Conservation (phyloP, 768 basidiomycete species). For the Psilocybe cyanescens region DNA sequence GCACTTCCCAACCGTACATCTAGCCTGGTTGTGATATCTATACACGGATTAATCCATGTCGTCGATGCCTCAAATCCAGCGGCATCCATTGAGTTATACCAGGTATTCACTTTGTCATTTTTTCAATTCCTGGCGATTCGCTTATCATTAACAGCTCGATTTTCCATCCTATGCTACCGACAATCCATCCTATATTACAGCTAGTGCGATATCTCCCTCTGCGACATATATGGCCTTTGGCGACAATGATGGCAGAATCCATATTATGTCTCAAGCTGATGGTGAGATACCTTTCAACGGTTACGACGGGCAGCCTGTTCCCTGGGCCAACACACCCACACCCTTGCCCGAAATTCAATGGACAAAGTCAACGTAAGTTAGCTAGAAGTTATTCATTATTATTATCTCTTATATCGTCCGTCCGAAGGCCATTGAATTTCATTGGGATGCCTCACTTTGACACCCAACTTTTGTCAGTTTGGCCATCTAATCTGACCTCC, state of each 20-base stretch:
- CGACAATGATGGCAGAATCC: conserved; percentile 83
- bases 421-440: conserved; percentile 76
- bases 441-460: conserved; percentile 91
- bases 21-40: conserved; percentile 74
- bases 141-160: conserved; percentile 54
- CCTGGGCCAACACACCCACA: conserved; percentile 81
- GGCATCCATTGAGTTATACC: conserved; percentile 76
- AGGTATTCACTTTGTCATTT: conserved; percentile 47
- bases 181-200: conserved; percentile 72
- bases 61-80: conserved; percentile 78
- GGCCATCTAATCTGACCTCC: conserved; percentile 50
- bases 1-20: conserved; percentile 77
- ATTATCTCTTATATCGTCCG: background rate
- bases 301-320: conserved; percentile 83
- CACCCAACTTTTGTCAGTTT: conserved; percentile 73
- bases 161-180: conserved; percentile 63
- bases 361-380: conserved; percentile 76
- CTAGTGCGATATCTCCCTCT: conserved; percentile 81
- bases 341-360: conserved; percentile 76
- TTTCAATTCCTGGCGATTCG: background rate
- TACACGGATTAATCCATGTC: conserved; percentile 82
- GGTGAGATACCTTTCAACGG: conserved; percentile 85
- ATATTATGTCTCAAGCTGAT: conserved; percentile 76
- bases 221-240: conserved; percentile 94
- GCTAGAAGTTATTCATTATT: background rate